Evolutionary conservation across 495 filamentous ascomycete genomes (phyloP), one percentile per base, ranked within the genome.

Genomic region (Penicillium ochrochloron): DNA sequence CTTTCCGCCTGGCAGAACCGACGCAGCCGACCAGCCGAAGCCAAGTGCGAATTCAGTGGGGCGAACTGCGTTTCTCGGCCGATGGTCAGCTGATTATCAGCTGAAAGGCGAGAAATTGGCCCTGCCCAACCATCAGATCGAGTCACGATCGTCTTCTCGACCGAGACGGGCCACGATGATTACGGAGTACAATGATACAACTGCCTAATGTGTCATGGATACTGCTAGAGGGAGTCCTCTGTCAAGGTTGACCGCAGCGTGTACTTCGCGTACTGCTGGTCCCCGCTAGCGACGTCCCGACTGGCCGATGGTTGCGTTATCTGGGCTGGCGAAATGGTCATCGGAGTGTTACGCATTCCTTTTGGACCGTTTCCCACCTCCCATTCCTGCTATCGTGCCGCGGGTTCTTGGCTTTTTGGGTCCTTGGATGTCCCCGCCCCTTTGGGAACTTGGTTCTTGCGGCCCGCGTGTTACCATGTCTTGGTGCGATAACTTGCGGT

Each of bases 281-380:
- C 51, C 31, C 31, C 41, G 37, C 59, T 67, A 35, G 67, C 67
- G 67, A 68, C 21, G 44, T 53, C 62, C 66, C 60, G 69, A 70
- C 66, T 73, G 69, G 71, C 56, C 33, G 25, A 19, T 63, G 69
- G 62, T 73, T 70, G 69, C 71, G 71, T 71, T 73, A 73, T 73
- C 68, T 70, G 69, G 62, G 64, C 56, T 39, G 25, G 50, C 12
- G 21, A 11, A 48, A 67, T 67, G 64, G 65, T 69, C 62, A 65
- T 67, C 63, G 55, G 64, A 55, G 58, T 61, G 46, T 60, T 12
- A 67, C 60, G 57, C 67, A 65, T 72, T 65, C 64, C 59, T 17
- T 25, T 52, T 51, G 5, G 31, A 7, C 42, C n/a, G 19, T 10
- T 46, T 23, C 12, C 12, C 19, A 48, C 19, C 8, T 48, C 44